Base-by-base conservation (phyloP, 164 flowering plant species). In the Magnolia officinalis region DNA sequence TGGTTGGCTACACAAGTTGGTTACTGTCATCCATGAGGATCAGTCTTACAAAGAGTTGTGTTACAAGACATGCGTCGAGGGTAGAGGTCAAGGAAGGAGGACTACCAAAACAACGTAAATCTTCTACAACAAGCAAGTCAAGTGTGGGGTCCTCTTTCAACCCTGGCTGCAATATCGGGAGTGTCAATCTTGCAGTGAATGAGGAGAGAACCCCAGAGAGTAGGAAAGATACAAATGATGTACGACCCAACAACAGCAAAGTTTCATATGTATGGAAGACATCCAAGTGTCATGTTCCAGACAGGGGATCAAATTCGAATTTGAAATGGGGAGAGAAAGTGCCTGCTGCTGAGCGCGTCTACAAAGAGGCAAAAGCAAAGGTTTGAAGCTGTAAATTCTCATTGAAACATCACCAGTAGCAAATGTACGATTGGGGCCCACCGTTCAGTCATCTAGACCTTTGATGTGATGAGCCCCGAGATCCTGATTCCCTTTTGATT, bases 11-110 rank as follows among this genome's bases (percentile, higher is more conserved):
- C 1, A 66, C 83, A 72, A 83, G 79, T 81, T 80, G 74, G 26
- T 81, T 89, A n/a, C 67, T 86, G 63, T 85, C 87, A 8, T 75
- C 81, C 20, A 55, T 87, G 50, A 88, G 85, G 82, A 79, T 71
- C 37, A 85, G 81, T 81, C 85, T 88, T 18, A 80, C 45, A 37
- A 37, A 37, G 45, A 90, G 90, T 72, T 78, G 78, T 80, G 84
- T 82, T 76, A 85, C 87, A 66, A 87, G 91, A 72, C 88, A 81
- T 82, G 88, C 94, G 55, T 79, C 86, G 26, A 85, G 89, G 74
- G 82, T 85, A 66, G 89, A 85, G 80, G 76, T 83, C 63, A 81
- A 74, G 78, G 82, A 77, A 52, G 78, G 69, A 29, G 77, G 67
- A 76, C 74, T 75, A 23, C 79, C 80, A 63, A 85, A 82, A 50